Evolutionary conservation across 192 early-diverging fungal species (phyloP).

Genomic region (Linnemannia hyalina): DNA sequence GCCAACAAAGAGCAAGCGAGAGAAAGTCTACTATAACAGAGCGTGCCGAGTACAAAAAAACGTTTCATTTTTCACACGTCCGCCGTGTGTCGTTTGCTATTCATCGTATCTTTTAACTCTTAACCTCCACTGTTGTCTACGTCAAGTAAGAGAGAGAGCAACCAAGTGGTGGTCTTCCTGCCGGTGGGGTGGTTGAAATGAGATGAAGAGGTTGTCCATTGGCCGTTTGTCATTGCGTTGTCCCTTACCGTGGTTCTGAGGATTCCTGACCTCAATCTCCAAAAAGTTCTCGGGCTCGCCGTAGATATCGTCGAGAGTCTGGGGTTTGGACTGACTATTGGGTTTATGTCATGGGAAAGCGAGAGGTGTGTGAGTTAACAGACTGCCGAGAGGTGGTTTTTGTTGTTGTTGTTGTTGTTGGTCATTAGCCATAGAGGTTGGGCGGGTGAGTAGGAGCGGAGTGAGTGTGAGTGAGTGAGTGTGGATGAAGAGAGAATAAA

Average conservation of each 20-base stretch:
- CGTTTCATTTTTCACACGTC: neutral
- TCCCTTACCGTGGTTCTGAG: constrained; percentile 81
- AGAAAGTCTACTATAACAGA: neutral
- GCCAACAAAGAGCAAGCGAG: neutral
- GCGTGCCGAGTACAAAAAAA: neutral
- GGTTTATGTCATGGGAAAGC: neutral
- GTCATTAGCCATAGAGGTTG: neutral
- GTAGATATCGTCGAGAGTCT: constrained; percentile 78
- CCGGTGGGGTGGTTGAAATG: neutral
- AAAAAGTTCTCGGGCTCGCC: constrained; percentile 97
- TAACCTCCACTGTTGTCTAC: neutral
- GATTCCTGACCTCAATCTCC: constrained; percentile 94
- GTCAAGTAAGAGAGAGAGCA: neutral
- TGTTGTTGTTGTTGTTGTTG: neutral
- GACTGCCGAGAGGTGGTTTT: neutral
- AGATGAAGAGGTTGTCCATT: neutral
- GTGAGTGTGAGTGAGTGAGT: too few species aligned
- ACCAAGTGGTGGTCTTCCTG: neutral
- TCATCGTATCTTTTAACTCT: neutral
- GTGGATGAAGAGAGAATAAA: too few species aligned
- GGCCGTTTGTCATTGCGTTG: neutral
- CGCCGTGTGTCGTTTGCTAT: neutral
- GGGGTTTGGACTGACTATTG: constrained; percentile 62
- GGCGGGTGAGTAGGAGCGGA: neutral
- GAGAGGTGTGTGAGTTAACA: neutral